phyloP scores from a whole-genome alignment of 768 basidiomycete genomes.

The Hygrocybe coccinea region DNA sequence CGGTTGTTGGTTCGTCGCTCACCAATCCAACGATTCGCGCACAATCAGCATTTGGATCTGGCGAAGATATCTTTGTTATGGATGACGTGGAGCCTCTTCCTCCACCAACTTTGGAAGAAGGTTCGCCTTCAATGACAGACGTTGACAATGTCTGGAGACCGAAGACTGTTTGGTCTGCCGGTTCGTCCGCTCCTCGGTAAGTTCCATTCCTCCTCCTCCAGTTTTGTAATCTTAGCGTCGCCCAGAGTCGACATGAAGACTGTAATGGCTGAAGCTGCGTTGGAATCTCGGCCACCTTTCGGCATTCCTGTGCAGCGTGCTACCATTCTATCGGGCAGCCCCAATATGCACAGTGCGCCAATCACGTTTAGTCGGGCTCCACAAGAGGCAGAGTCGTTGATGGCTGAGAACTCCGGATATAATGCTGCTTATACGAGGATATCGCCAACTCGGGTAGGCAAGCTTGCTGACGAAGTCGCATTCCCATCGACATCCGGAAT shows the following conservation, averaged over 20 bases:
- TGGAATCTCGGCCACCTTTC: neutral
- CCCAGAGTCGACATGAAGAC: slow-evolving; percentile 75
- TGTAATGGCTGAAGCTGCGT: slow-evolving; percentile 71
- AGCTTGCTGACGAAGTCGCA: too few relatives aligned
- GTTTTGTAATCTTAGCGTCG: slow-evolving; percentile 9
- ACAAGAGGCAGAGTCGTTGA: too few relatives aligned
- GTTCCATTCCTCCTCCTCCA: slow-evolving; percentile 23
- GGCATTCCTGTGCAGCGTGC: neutral
- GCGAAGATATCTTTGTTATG: slow-evolving; percentile 78
- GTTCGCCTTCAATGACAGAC: slow-evolving; percentile 12
- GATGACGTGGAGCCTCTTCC: slow-evolving; percentile 58
- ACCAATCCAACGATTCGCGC: slow-evolving; percentile 17
- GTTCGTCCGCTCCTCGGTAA: slow-evolving; percentile 46
- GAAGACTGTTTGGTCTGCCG: slow-evolving; percentile 45
- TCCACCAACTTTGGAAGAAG: slow-evolving; percentile 18
- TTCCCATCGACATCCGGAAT: too few relatives aligned
- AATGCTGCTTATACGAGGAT: too few relatives aligned
- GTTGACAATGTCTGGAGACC: slow-evolving; percentile 12
- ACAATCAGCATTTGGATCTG: slow-evolving; percentile 31
- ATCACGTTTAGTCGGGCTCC: too few relatives aligned
- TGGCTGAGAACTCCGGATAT: too few relatives aligned
- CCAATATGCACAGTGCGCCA: neutral
- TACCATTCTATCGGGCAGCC: neutral
- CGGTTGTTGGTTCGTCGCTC: slow-evolving; percentile 9
- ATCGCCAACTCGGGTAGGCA: too few relatives aligned